These are phyloP conservation scores for Fraxinus americana DNA, from an alignment of 257 asterid species.

Conservation along the genomic window DNA sequence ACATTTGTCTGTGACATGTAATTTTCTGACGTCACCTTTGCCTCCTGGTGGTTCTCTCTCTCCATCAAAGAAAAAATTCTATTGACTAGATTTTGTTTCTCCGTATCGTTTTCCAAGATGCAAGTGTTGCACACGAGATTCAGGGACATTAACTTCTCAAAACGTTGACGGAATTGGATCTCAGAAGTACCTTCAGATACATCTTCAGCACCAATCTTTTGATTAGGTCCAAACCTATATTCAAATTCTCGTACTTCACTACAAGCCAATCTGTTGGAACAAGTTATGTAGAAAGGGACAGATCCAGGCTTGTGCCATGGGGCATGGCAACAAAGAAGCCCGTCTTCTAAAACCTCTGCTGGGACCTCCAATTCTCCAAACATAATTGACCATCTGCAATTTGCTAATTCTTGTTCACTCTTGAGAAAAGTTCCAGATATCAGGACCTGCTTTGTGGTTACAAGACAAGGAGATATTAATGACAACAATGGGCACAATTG, in stretches of 20 bases:
- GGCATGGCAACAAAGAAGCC: slow-evolving; percentile 69
- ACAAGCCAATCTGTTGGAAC: slow-evolving; percentile 85
- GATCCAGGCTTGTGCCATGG: slow-evolving; percentile 68
- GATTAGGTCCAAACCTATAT: slow-evolving; percentile 47
- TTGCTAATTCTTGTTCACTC: slow-evolving; percentile 47
- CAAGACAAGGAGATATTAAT: slow-evolving; percentile 20
- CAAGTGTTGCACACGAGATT: slow-evolving; percentile 36
- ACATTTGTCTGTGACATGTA: slow-evolving; percentile 38
- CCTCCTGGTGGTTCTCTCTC: slow-evolving; percentile 53
- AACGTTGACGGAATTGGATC: slow-evolving; percentile 59
- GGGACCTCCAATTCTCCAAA: slow-evolving; percentile 87
- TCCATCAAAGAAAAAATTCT: slow-evolving; percentile 59
- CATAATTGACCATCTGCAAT: slow-evolving; percentile 79
- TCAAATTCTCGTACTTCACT: slow-evolving; percentile 87
- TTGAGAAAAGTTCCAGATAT: slow-evolving; percentile 69
- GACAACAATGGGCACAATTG: slow-evolving; percentile 6
- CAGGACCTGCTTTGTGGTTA: slow-evolving; percentile 53
- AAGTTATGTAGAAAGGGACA: slow-evolving; percentile 75
- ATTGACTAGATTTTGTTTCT: slow-evolving; percentile 35
- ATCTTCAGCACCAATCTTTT: slow-evolving; percentile 31
- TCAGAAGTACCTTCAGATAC: slow-evolving; percentile 34
- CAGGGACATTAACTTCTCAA: slow-evolving; percentile 50
- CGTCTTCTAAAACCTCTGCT: slow-evolving; percentile 64
- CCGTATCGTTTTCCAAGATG: slow-evolving; percentile 38
- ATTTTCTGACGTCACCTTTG: slow-evolving; percentile 33